Percentiles rank a stretch among this genome's conserved stretches.
These are phyloP conservation scores for Rhododendron mucronatum DNA, from an alignment of 148 eudicot genomes.

Conservation along the genomic window DNA sequence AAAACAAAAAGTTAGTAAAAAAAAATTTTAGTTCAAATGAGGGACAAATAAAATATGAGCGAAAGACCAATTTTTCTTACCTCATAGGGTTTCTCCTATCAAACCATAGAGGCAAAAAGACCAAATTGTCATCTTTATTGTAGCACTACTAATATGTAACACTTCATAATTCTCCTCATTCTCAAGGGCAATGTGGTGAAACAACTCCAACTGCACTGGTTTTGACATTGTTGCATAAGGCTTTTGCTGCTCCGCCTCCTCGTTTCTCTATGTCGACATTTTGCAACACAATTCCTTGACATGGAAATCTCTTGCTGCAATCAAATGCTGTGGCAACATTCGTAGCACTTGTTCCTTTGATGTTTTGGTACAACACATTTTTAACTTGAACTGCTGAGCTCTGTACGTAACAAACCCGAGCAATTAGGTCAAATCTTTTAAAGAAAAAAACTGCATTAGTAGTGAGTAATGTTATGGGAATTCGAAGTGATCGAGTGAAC, in stretches of 20 bases:
- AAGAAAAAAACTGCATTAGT: not conserved
- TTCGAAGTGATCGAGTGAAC: not conserved
- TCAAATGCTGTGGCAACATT: slow-evolving; percentile 40
- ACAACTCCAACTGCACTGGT: slow-evolving; percentile 27
- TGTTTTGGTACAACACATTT: slow-evolving; percentile 53
- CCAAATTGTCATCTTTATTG: not conserved
- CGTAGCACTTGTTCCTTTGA: slow-evolving; percentile 63
- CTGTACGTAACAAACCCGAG: slow-evolving; percentile 17
- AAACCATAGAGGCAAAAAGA: not conserved
- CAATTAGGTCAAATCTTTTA: not conserved
- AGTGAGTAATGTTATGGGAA: not conserved
- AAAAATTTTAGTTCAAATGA: too few relatives aligned
- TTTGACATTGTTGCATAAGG: slow-evolving; percentile 55
- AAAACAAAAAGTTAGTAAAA: not conserved
- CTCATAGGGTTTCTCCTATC: not conserved
- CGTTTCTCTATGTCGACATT: slow-evolving; percentile 24
- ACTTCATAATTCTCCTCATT: not conserved
- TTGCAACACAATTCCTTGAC: slow-evolving; percentile 43
- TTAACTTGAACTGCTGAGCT: slow-evolving; percentile 50
- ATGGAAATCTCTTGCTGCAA: slow-evolving; percentile 55
- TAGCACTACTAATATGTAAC: not conserved
- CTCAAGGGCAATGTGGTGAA: slow-evolving; percentile 41
- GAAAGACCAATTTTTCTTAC: too few relatives aligned
- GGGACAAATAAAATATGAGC: too few relatives aligned
- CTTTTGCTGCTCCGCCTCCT: slow-evolving; percentile 18